Base-by-base conservation (phyloP, 1,284 basidiomycete species). In the Cerrena zonata region DNA sequence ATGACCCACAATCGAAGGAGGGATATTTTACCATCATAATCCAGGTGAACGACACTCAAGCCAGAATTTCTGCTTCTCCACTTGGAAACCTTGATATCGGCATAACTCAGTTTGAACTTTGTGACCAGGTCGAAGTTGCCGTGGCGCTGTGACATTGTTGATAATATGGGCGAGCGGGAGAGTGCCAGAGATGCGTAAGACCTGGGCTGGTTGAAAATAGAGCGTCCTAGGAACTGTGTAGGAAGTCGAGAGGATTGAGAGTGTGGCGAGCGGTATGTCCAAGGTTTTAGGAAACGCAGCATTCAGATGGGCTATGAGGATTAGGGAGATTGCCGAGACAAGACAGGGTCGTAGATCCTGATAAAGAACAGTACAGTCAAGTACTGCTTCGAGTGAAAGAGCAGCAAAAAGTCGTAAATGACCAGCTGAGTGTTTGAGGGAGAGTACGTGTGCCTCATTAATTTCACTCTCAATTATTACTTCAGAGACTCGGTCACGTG, bases 51-150 rank as follows among this genome's bases (percentile, higher is more conserved):
- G 22, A 91, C 75, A 37, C 79, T 89, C 49, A 94, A 69, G 21
- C 91, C 91, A 22, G 88, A 88, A 44, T 77, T 71, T 54, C 84
- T 77, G 59, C 91, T 93, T 61, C 78, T 80, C 91, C 91, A 94
- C 67, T 91, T 93, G 12, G 88, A 89, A 45, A 94, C 75, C 26
- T 75, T 71, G 52, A 92, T 81, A 58, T 90, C 86, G 2, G 86
- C 84, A 56, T 83, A 90, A 58, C 83, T 81, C 34, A 91, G 72
- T 59, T 85, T 80, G 60, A 90, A 69, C 27, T 77, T 74, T 61
- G 82, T 83, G 56, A 92, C 69, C 36, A 92, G 78, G 65, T 92
- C 87, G 61, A 92, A 94, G 63, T 91, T 90, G 48, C 82, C 88
- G 58, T 75, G 78, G 30, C 34, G 22, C 24, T 47, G 34, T 18